Evolutionary conservation across 169 alveolate species (phyloP), one percentile per base, ranked within the genome.

Genomic region (Plasmodium falciparum): DNA sequence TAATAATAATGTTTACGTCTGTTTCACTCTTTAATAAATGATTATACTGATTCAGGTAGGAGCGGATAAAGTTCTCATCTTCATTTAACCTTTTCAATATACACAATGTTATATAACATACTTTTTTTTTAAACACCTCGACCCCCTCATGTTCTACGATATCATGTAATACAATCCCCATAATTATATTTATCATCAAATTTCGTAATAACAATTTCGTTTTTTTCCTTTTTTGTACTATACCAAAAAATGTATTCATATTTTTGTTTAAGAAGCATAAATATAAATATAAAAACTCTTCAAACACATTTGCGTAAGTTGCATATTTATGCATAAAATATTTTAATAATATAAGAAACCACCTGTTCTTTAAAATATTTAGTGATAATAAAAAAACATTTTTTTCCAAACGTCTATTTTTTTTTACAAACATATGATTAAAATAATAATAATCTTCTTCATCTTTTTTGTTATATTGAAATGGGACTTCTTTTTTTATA

Each of bases 71-170:
- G 1, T 7, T 39, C 2, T 50, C 88, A 56, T 86, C 65, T 54
- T 11, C 66, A n/a, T 86, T 58, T 73, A 86, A n/a, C 65, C 33
- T 86, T 52, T 86, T 73, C n/a, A 86, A 73, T 45, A 86, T 13
- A 39, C 39, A 86, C 43, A 86, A 39, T 47, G 72, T 73, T 67
- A 86, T 29, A 65, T 45, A 52, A 17, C 72, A 72, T n/a, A 50
- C 29, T 45, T 86, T 86, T 65, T 65, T 67, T 73, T 22, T 72
- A 56, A 69, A 33, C 17, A 43, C 26, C 0, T 15, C 29, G 29
- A 1, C 33, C 8, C 45, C 49, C 15, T 24, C 50, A 29, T 50
- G 26, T 7, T 62, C 62, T 5, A 6, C 9, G 6, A 5, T 0
- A 0, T 39, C 47, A 39, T 39, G 47, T 5, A 39, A 39, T 5